These are phyloP conservation scores for Geotrichum histeridarum DNA, from an alignment of 1,139 yeast species.

Conservation along the genomic window DNA sequence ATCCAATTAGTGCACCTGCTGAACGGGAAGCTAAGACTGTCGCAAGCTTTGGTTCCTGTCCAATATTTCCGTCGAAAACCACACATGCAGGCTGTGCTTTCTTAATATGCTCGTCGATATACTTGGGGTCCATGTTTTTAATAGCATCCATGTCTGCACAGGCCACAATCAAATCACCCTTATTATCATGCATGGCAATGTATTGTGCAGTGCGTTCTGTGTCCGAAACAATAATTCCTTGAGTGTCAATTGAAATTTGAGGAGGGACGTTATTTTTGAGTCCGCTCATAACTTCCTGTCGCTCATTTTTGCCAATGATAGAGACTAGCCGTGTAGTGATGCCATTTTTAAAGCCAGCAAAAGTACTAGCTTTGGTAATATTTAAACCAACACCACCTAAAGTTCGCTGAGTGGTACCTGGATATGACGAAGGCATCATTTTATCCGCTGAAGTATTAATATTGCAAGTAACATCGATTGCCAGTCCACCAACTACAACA, in stretches of 20 bases:
- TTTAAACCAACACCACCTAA: conserved; percentile 86
- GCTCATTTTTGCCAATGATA: conserved; percentile 54
- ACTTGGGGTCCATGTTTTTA: conserved; percentile 46
- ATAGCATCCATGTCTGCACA: conserved; percentile 79
- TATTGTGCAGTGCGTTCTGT: conserved; percentile 59
- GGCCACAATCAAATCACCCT: conserved; percentile 66
- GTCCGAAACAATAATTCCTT: conserved; percentile 41
- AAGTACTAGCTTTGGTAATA: conserved; percentile 53
- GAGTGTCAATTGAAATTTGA: conserved; percentile 36
- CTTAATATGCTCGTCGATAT: conserved; percentile 37
- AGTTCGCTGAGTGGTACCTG: conserved; percentile 53
- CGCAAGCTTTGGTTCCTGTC: conserved; percentile 40
- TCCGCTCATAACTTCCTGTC: conserved; percentile 44
- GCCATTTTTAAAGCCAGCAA: conserved; percentile 25
- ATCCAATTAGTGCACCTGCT: conserved; percentile 40
- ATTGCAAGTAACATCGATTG: conserved; percentile 60
- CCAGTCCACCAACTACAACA: conserved; percentile 68
- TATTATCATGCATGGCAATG: conserved; percentile 55
- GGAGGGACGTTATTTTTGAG: conserved; percentile 36
- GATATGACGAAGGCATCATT: conserved; percentile 61
- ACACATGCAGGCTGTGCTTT: conserved; percentile 40
- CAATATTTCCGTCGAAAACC: conserved; percentile 66
- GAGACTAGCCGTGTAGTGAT: conserved; percentile 49
- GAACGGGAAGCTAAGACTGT: conserved; percentile 36
- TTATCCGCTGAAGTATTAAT: conserved; percentile 27